Evolutionary conservation across 306 rosid species (phyloP).

Genomic region (Glycine latifolia): DNA sequence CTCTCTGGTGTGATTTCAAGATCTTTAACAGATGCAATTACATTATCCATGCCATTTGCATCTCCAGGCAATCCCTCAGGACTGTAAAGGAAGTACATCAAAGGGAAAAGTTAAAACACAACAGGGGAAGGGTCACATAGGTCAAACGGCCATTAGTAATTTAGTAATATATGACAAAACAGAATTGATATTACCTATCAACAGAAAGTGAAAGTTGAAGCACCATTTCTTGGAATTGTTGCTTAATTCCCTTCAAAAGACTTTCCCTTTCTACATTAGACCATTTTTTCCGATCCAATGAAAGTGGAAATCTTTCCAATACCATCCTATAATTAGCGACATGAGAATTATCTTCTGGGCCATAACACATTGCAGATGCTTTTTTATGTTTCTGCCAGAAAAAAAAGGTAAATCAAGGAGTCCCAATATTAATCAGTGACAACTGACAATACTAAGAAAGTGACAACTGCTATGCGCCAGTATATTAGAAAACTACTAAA

Average conservation of each 20-base stretch:
- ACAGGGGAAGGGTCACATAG: slow-evolving; percentile 24
- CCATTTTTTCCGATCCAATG: slow-evolving; percentile 78
- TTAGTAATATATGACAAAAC: slow-evolving; percentile 25
- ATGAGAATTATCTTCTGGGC: slow-evolving; percentile 81
- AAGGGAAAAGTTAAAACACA: neutral
- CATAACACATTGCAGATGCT: slow-evolving; percentile 62
- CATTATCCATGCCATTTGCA: slow-evolving; percentile 62
- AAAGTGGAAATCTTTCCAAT: slow-evolving; percentile 64
- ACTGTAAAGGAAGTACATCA: slow-evolving; percentile 47
- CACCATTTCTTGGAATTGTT: slow-evolving; percentile 81
- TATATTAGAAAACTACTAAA: neutral
- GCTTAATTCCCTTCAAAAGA: slow-evolving; percentile 84
- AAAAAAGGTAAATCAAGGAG: slow-evolving; percentile 32
- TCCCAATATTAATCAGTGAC: slow-evolving; percentile 14
- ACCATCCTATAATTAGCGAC: slow-evolving; percentile 74
- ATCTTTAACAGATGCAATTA: slow-evolving; percentile 66
- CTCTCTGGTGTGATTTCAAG: slow-evolving; percentile 63
- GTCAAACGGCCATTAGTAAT: slow-evolving; percentile 25
- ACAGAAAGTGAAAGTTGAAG: slow-evolving; percentile 65
- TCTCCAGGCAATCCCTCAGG: slow-evolving; percentile 58
- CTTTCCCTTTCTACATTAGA: slow-evolving; percentile 66
- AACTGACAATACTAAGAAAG: slow-evolving; percentile 11
- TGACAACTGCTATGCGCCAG: neutral
- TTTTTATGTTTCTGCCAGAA: slow-evolving; percentile 59
- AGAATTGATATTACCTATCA: slow-evolving; percentile 62